Base-by-base conservation (phyloP, 2,329 filamentous ascomycete genomes). In the Huntiella bhutanensis region DNA sequence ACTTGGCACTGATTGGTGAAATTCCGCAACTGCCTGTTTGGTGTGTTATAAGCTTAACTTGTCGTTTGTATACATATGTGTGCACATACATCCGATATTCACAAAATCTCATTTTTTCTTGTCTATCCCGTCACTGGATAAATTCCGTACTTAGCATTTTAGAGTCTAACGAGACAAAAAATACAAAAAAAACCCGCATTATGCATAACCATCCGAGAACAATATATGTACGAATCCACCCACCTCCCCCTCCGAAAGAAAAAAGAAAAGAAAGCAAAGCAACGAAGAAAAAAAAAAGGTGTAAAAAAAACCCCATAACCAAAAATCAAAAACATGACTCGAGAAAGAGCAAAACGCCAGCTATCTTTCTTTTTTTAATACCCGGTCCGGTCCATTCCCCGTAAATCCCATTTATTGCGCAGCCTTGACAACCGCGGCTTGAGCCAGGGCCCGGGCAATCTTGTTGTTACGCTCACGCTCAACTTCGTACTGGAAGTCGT, bases 401-500 rank as follows among this genome's bases (percentile, higher is more conserved):
- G 22, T 28, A 7, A 28, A 32, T 19, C 40, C n/a, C 28, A 16
- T 43, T 34, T 34, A 34, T 32, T 43, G 33, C 12, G 41, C 34
- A 16, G 41, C 38, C 13, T 43, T 34, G 10, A 33, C 33, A 16
- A 33, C 38, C 3, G 28, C 28, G 12, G 19, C 41, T 15, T 43
- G 41, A 15, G 41, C 41, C 11, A 41, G 43, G 4, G 11, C 41
- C 32, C 34, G 41, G 3, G 41, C 41, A 17, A 45, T 40, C 44
- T 51, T 52, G 64, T 71, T 72, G 57, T 64, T 59, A 53, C 69
- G 65, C 69, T 95, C 87, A 64, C 87, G 74, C 77, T 98, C 91
- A 52, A 96, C 91, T 72, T 98, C 91, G 64, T 94, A 98, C 71
- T 82, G 76, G 69, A 98, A 98, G 65, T 98, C 91, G 63, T 91